phyloP scores from a whole-genome alignment of 116 monocot species.

The Posidonia oceanica region DNA sequence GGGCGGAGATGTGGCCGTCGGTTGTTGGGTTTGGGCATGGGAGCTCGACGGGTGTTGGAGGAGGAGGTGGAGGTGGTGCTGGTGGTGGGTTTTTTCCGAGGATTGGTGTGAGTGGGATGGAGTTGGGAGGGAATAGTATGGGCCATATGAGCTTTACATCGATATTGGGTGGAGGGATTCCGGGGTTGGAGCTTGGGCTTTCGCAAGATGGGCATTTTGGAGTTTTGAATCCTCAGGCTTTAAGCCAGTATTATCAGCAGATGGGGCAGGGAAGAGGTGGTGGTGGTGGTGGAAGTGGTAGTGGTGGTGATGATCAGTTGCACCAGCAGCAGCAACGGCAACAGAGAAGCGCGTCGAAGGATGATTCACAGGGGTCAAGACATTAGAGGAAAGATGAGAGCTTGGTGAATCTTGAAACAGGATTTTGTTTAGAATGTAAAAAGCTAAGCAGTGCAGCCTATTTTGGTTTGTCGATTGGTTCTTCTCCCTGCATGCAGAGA shows the following conservation, averaged over 20 bases:
- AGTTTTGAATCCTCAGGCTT: conserved; percentile 7
- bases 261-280: conserved; percentile 5
- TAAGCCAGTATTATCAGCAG: conserved; percentile 27
- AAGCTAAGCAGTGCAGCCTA: not conserved
- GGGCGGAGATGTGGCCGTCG: conserved; percentile 1
- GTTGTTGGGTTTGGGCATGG: conserved; percentile 7
- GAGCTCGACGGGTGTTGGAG: not conserved
- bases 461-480: not conserved
- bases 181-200: conserved; percentile 53
- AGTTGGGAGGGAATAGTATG: not conserved
- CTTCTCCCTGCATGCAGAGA: not conserved
- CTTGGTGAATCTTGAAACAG: not conserved
- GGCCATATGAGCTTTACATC: conserved; percentile 41
- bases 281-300: not conserved
- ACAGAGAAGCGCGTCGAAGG: not conserved
- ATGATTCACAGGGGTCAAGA: conserved; percentile 17
- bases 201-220: conserved; percentile 47
- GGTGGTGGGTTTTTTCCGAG: not conserved
- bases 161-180: conserved; percentile 34
- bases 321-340: conserved; percentile 5
- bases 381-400: not conserved
- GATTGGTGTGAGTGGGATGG: no score
- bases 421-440: not conserved
- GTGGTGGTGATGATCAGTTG: not conserved
- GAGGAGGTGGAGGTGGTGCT: conserved; percentile 17